phyloP scores from a whole-genome alignment of 768 basidiomycete genomes.

The Naganishia kalamii region DNA sequence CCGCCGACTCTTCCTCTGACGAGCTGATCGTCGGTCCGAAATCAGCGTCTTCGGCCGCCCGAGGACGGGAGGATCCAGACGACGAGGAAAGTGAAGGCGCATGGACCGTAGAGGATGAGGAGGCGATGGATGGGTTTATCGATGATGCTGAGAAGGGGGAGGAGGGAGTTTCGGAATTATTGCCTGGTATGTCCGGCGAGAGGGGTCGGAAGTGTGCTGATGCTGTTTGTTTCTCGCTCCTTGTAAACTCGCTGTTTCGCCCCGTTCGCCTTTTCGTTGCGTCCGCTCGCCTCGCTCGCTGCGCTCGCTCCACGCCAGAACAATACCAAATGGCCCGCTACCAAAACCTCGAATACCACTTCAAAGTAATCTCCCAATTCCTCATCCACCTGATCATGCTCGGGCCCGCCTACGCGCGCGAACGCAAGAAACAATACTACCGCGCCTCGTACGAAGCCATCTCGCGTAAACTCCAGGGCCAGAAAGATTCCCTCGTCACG shows the following conservation, averaged over 20 bases:
- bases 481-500: slow-evolving; percentile 67
- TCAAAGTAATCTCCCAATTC: slow-evolving; percentile 81
- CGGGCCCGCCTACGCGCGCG: slow-evolving; percentile 27
- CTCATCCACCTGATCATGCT: slow-evolving; percentile 72
- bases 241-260: slow-evolving; percentile 43
- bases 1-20: neutral
- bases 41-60: neutral
- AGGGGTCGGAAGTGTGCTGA: slow-evolving; percentile 31
- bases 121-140: slow-evolving; percentile 43
- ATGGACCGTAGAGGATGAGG: slow-evolving; percentile 24
- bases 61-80: slow-evolving; percentile 47
- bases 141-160: slow-evolving; percentile 44
- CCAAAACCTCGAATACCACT: slow-evolving; percentile 68
- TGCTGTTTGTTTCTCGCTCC: slow-evolving; percentile 71
- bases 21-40: neutral
- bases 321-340: slow-evolving; percentile 75
- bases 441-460: slow-evolving; percentile 32
- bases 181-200: slow-evolving; percentile 43
- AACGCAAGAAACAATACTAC: slow-evolving; percentile 34
- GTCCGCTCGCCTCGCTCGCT: too few relatives aligned
- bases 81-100: slow-evolving; percentile 56
- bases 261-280: too few relatives aligned
- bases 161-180: slow-evolving; percentile 31
- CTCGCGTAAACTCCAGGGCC: slow-evolving; percentile 54
- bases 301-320: slow-evolving; percentile 58